Evolutionary conservation across 2,329 filamentous ascomycete genomes (phyloP).

Genomic region (Pseudopyricularia cyperi): DNA sequence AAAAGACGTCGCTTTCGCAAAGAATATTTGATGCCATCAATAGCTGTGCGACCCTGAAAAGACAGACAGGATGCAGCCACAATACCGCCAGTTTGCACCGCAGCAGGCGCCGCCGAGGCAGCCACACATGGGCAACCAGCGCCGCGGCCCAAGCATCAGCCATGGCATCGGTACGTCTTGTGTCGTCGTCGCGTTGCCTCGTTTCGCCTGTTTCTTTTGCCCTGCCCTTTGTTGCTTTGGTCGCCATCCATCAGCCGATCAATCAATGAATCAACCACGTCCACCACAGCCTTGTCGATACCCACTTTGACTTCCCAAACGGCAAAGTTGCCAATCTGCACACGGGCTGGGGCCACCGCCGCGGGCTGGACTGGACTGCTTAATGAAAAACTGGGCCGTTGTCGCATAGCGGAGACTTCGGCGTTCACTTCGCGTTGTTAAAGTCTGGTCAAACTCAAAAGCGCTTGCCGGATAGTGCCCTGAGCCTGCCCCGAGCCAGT

Average conservation of each 20-base stretch:
- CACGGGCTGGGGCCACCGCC: background rate
- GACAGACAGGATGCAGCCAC: slow-evolving; percentile 31
- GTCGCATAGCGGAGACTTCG: background rate
- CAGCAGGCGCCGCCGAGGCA: slow-evolving; percentile 36
- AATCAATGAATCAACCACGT: background rate
- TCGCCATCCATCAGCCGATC: background rate
- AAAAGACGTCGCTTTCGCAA: too few relatives aligned
- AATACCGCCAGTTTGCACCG: slow-evolving; percentile 34
- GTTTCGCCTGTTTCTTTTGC: background rate
- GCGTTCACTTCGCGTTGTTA: background rate
- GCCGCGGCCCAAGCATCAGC: slow-evolving; percentile 25
- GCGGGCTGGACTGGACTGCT: background rate
- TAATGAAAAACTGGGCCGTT: background rate
- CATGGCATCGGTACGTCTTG: slow-evolving; percentile 28
- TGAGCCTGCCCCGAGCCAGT: background rate
- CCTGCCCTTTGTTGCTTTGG: background rate
- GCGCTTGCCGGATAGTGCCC: background rate
- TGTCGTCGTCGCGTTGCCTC: background rate
- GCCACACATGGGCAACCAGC: slow-evolving; percentile 32
- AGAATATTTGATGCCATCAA: background rate
- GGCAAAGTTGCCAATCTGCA: background rate
- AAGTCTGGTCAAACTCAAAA: background rate
- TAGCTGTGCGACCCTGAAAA: background rate
- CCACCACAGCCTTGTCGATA: background rate
- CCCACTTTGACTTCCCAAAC: background rate